phyloP scores from a whole-genome alignment of 2,329 filamentous ascomycete species.

The Calonectria crousiana region DNA sequence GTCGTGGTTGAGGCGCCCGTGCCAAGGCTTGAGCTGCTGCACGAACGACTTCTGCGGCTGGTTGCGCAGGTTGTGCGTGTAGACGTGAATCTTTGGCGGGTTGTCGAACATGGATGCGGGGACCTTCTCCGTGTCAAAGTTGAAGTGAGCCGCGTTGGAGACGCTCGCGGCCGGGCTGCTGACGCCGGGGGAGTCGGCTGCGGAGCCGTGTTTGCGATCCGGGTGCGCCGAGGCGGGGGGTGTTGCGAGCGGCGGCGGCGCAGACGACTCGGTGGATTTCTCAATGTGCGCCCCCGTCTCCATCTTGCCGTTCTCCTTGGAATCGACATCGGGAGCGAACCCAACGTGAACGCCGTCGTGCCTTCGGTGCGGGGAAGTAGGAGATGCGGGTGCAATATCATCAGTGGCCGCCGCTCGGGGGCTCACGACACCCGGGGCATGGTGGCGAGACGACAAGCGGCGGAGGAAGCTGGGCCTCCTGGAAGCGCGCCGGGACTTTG shows the following conservation, averaged over 20 bases:
- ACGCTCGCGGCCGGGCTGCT: slow-evolving; percentile 34
- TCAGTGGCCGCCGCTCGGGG: slow-evolving; percentile 7
- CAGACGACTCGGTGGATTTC: neutral
- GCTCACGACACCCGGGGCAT: slow-evolving; percentile 32
- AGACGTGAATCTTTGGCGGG: slow-evolving; percentile 59
- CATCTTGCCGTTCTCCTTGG: neutral
- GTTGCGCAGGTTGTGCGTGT: slow-evolving; percentile 78
- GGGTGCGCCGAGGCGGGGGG: slow-evolving; percentile 15
- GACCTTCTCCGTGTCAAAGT: slow-evolving; percentile 58
- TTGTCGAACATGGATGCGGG: slow-evolving; percentile 50
- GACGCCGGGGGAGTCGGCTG: slow-evolving; percentile 6
- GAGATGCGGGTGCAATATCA: slow-evolving; percentile 9
- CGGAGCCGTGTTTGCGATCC: neutral
- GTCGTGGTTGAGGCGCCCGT: slow-evolving; percentile 82
- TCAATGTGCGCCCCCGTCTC: neutral
- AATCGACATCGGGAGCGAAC: slow-evolving; percentile 41
- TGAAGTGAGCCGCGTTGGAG: slow-evolving; percentile 41
- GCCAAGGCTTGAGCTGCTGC: slow-evolving; percentile 81
- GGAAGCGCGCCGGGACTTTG: slow-evolving; percentile 45
- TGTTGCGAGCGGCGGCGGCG: neutral
- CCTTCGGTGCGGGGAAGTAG: slow-evolving; percentile 36
- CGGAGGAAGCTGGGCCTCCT: slow-evolving; percentile 61
- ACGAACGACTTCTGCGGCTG: slow-evolving; percentile 77
- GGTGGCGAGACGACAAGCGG: slow-evolving; percentile 59
- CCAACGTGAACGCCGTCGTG: slow-evolving; percentile 48